phyloP scores from a whole-genome alignment of 2,329 filamentous ascomycete genomes.

The Verticillium tricorpus region DNA sequence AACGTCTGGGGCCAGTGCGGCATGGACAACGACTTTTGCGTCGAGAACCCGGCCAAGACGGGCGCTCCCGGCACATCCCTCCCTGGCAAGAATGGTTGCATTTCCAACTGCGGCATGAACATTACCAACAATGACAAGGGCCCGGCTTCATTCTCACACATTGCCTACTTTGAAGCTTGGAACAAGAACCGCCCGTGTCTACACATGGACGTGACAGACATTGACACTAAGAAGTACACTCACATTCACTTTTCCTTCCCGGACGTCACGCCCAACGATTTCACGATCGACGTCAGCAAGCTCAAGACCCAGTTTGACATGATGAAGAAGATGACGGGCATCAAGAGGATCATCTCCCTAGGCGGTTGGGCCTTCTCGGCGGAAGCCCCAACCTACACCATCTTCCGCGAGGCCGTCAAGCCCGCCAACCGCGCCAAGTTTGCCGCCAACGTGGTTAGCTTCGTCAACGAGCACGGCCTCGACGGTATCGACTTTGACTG shows the following conservation, averaged over 20 bases:
- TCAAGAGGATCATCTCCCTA: slow-evolving; percentile 1
- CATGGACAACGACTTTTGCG: slow-evolving; percentile 37
- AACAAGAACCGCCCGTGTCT: slow-evolving; percentile 25
- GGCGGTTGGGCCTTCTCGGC: slow-evolving; percentile 2
- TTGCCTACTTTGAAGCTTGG: slow-evolving; percentile 31
- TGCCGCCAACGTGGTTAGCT: neutral
- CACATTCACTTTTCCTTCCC: slow-evolving; percentile 34
- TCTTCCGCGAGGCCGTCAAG: slow-evolving; percentile 1
- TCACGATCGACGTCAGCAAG: slow-evolving; percentile 4
- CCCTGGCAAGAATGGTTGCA: slow-evolving; percentile 20
- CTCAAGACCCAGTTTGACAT: slow-evolving; percentile 19
- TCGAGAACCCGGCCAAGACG: slow-evolving; percentile 8
- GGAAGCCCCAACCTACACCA: neutral
- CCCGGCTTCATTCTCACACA: neutral
- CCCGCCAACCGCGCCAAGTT: neutral
- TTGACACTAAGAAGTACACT: slow-evolving; percentile 15
- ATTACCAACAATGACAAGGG: slow-evolving; percentile 18
- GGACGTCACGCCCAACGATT: slow-evolving; percentile 16
- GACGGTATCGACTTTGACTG: slow-evolving; percentile 37
- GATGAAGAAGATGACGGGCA: slow-evolving; percentile 8
- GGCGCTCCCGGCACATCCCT: slow-evolving; percentile 13
- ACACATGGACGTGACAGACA: slow-evolving; percentile 19
- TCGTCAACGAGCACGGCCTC: slow-evolving; percentile 20
- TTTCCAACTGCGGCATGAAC: slow-evolving; percentile 26
- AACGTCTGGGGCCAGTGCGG: slow-evolving; percentile 41